These are phyloP conservation scores for Aspergillus campestris DNA, from an alignment of 495 filamentous ascomycete genomes.

Conservation along the genomic window DNA sequence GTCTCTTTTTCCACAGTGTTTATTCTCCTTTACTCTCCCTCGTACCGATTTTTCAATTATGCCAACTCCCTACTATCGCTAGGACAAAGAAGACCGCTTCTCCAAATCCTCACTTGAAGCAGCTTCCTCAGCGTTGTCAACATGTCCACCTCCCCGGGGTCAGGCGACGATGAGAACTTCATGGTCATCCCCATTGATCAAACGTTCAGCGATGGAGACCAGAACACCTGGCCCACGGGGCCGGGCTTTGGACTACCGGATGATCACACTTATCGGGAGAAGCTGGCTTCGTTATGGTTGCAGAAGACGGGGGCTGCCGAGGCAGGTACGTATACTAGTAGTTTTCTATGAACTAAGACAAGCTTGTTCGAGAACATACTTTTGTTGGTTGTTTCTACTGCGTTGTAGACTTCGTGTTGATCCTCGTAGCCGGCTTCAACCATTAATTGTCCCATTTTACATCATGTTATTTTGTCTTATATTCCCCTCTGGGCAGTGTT, in stretches of 20 bases:
- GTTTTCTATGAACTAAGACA: neutral
- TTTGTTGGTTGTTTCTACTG: neutral
- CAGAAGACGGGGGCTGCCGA: conserved; percentile 21
- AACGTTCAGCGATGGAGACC: conserved; percentile 26
- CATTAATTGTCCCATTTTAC: neutral
- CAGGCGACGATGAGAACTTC: conserved; percentile 13
- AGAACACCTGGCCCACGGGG: conserved; percentile 24
- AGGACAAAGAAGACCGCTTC: neutral
- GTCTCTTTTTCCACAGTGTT: too few relatives aligned
- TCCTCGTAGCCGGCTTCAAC: neutral
- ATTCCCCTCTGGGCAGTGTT: conserved; percentile 4
- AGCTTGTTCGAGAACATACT: neutral
- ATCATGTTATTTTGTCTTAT: conserved; percentile 1
- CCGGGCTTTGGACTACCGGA: conserved; percentile 10
- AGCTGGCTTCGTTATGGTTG: conserved; percentile 33
- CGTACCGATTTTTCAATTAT: neutral
- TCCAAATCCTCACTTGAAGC: neutral
- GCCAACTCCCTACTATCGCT: neutral
- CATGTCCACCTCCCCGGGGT: conserved; percentile 4
- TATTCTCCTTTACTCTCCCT: neutral
- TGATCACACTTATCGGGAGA: conserved; percentile 19
- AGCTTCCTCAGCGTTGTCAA: neutral
- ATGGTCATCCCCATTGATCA: conserved; percentile 25
- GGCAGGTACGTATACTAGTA: conserved; percentile 20
- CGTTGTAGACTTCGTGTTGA: neutral